Percentiles rank a stretch among this genome's conserved stretches.
phyloP scores from a whole-genome alignment of 2,329 filamentous ascomycete species.

The Harringtonia lauricola region DNA sequence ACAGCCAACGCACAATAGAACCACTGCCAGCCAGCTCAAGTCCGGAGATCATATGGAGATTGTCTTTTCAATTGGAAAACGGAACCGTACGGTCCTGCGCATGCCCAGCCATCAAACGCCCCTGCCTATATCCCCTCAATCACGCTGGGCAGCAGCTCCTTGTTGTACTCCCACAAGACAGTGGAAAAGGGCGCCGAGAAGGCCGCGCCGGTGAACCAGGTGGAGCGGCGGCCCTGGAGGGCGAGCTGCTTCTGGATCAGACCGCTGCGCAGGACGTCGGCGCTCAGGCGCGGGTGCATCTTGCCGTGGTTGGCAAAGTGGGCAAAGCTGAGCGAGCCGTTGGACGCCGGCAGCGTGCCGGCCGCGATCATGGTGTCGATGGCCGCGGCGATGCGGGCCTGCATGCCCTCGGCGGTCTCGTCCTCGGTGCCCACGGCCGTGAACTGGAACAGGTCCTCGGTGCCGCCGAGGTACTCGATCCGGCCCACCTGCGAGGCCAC shows the following conservation, averaged over 20 bases:
- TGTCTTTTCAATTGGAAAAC: too few relatives aligned
- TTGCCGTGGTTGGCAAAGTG: slow-evolving; percentile 25
- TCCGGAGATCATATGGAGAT: too few relatives aligned
- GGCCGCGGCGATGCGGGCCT: slow-evolving; percentile 15
- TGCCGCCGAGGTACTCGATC: slow-evolving; percentile 20
- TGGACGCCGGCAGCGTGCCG: slow-evolving; percentile 14
- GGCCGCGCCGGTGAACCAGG: slow-evolving; percentile 32
- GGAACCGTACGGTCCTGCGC: too few relatives aligned
- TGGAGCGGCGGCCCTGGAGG: slow-evolving; percentile 31
- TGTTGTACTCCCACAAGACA: slow-evolving; percentile 23
- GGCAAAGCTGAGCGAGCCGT: slow-evolving; percentile 18
- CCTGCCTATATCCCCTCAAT: background rate
- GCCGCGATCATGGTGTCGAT: slow-evolving; percentile 6
- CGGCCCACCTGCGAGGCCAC: slow-evolving; percentile 12
- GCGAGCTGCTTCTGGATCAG: slow-evolving; percentile 29
- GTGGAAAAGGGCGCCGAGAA: slow-evolving; percentile 22
- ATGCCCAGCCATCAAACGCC: too few relatives aligned
- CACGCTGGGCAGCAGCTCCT: slow-evolving; percentile 12
- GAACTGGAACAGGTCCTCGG: slow-evolving; percentile 19
- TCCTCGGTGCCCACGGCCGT: slow-evolving; percentile 17
- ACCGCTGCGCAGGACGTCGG: slow-evolving; percentile 23
- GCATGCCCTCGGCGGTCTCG: slow-evolving; percentile 12
- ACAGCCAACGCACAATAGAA: too few relatives aligned
- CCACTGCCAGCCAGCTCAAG: too few relatives aligned
- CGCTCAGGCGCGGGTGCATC: slow-evolving; percentile 21